Conservation (phyloP, 345 rosid genomes). For the Noccaea bulbosa region DNA sequence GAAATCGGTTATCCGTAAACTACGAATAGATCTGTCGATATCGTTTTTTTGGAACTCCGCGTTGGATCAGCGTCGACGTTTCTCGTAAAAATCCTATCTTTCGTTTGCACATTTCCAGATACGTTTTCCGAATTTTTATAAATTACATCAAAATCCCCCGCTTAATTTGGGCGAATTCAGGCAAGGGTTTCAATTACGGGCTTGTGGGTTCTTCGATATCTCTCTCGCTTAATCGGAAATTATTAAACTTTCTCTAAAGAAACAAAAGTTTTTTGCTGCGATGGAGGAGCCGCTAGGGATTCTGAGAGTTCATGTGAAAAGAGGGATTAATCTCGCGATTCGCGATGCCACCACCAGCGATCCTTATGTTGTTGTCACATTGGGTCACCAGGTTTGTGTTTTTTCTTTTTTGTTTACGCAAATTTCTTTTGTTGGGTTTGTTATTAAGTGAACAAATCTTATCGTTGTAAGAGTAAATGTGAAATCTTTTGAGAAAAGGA, state of each 20-base stretch:
- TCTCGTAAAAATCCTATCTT: neutral
- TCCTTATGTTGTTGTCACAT: constrained; percentile 58
- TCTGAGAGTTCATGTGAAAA: constrained; percentile 50
- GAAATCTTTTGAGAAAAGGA: neutral
- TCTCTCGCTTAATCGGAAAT: constrained; percentile 6
- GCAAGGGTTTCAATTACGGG: constrained; percentile 20
- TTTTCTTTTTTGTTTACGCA: neutral
- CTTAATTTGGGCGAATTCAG: constrained; percentile 34
- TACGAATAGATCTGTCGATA: constrained; percentile 8
- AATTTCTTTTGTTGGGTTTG: no score
- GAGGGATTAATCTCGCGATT: constrained; percentile 55
- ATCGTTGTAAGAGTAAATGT: neutral
- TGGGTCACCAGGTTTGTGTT: constrained; percentile 50
- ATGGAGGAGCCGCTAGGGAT: constrained; percentile 58
- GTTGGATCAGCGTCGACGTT: constrained; percentile 18
- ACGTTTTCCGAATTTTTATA: constrained; percentile 8
- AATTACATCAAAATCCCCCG: constrained; percentile 14
- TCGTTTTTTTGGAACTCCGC: constrained; percentile 31
- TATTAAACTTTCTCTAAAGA: neutral
- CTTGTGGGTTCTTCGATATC: constrained; percentile 15
- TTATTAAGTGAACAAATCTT: neutral
- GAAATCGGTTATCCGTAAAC: constrained; percentile 34
- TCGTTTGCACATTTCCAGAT: neutral
- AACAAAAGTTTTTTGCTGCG: neutral
- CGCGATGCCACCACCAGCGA: constrained; percentile 56